phyloP scores from a whole-genome alignment of 805 yeast species.

The Wickerhamiella occidentalis region DNA sequence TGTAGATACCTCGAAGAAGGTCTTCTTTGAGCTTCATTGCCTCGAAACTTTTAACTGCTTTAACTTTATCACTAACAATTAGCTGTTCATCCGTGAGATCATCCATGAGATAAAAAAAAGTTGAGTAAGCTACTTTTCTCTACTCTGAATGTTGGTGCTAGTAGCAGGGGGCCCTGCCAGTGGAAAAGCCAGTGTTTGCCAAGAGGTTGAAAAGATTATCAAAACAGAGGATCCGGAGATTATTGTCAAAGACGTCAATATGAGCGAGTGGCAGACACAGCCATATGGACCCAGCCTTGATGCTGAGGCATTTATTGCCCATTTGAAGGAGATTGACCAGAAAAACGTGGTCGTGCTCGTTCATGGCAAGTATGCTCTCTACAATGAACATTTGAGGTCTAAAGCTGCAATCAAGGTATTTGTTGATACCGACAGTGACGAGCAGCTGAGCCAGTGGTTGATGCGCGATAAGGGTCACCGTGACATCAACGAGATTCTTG shows the following conservation, averaged over 20 bases:
- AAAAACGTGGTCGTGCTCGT: conserved; percentile 34
- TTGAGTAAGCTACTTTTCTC: not conserved
- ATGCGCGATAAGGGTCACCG: conserved; percentile 24
- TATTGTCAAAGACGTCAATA: conserved; percentile 30
- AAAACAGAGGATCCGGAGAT: conserved; percentile 20
- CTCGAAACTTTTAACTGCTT: conserved; percentile 25
- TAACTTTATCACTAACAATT: conserved; percentile 50
- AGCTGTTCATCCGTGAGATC: conserved; percentile 31
- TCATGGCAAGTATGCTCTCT: conserved; percentile 72
- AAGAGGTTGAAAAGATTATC: conserved; percentile 27
- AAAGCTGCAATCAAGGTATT: conserved; percentile 57
- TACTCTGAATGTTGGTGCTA: conserved; percentile 29
- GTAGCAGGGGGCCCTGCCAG: conserved; percentile 55
- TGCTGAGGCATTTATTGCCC: conserved; percentile 24
- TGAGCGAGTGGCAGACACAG: conserved; percentile 32
- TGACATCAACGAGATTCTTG: conserved; percentile 27
- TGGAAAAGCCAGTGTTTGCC: conserved; percentile 35
- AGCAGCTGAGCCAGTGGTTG: conserved; percentile 67
- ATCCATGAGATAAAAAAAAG: conserved; percentile 13
- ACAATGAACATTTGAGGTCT: conserved; percentile 43
- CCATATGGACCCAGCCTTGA: conserved; percentile 26
- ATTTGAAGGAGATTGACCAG: not conserved
- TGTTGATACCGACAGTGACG: conserved; percentile 76
- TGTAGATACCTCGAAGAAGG: conserved; percentile 50
- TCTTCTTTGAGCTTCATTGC: conserved; percentile 27